Evolutionary conservation across 2,329 filamentous ascomycete genomes (phyloP), one percentile per base, ranked within the genome.

Genomic region (Didymella pinodella): DNA sequence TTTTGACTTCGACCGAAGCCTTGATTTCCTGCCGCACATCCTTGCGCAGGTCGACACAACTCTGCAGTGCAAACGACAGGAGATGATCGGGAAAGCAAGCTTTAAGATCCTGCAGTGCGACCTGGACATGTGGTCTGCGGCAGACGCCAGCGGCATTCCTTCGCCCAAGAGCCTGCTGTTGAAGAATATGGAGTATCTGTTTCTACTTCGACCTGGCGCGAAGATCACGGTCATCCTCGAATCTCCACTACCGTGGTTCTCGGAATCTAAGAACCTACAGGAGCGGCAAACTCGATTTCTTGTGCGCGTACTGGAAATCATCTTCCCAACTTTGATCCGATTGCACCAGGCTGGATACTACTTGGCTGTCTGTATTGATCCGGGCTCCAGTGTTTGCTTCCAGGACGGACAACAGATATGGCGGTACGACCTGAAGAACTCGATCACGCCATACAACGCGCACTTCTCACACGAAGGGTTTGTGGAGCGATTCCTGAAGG

Each of bases 1-100:
- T 7, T 61, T 61, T 22, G 58, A 61, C 22, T 56, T 61, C 28
- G 52, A 54, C 45, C 36, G 52, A 20, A 60, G 52, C 14, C 57
- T 60, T 2, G 43, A 60, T 32, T 60, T 60, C 11, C 52, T 60
- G 11, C 57, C 57, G 20, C 52, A 60, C 31, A 34, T 60, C 18
- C 44, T 60, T 31, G 48, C 57, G 3, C 57, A 60, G 44, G 7
- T 52, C 16, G 57, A 60, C 22, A 48, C 28, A 6, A 60, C 57
- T 4, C 44, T 60, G 16, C 43, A 45, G 3, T 60, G 52, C 22
- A 49, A 20, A 4, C 58, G 58, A 18, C 48, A 56, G 10, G 38
- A 61, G 20, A 26, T 54, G 25, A 51, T 61, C n/a, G 48, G 44
- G 2, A 54, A 38, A 38, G 52, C 28, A n/a, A 56, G 52, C 28